Conservation (phyloP, 1,284 basidiomycete species). For the Leccinum insigne region DNA sequence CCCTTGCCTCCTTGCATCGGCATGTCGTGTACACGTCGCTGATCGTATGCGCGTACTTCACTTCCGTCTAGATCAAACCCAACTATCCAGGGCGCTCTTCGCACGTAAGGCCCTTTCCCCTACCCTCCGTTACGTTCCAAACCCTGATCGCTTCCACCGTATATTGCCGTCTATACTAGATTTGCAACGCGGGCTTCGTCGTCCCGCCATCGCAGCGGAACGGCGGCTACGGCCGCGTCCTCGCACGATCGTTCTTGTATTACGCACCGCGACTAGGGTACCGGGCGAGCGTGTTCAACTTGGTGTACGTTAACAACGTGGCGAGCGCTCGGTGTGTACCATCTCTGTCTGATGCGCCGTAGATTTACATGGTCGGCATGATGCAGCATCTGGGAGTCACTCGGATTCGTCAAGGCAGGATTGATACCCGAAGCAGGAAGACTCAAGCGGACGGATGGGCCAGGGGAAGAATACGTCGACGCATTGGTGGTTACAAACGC, state of each 20-base stretch:
- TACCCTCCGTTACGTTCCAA: not conserved
- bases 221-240: conserved; percentile 67
- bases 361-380: not conserved
- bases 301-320: conserved; percentile 85
- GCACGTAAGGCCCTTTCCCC: conserved; percentile 58
- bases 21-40: not conserved
- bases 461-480: conserved; percentile 83
- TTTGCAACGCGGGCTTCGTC: conserved; percentile 91
- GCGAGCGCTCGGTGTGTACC: conserved; percentile 63
- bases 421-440: conserved; percentile 81
- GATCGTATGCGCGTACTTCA: not conserved
- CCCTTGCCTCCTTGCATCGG: not conserved
- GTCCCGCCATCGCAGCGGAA: conserved; percentile 73
- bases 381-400: conserved; percentile 78
- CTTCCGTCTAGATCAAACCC: conserved; percentile 66
- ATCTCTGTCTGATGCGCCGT: not conserved
- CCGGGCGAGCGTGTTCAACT: conserved; percentile 89
- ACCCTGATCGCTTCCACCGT: not conserved
- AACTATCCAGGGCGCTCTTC: conserved; percentile 94
- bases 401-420: conserved; percentile 84
- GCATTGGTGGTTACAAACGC: too few species aligned
- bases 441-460: conserved; percentile 59
- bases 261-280: conserved; percentile 85
- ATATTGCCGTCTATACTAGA: conserved; percentile 45
- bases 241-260: conserved; percentile 81